Evolutionary conservation across 495 filamentous ascomycete species (phyloP).

Genomic region (Trichoderma asperelloides): DNA sequence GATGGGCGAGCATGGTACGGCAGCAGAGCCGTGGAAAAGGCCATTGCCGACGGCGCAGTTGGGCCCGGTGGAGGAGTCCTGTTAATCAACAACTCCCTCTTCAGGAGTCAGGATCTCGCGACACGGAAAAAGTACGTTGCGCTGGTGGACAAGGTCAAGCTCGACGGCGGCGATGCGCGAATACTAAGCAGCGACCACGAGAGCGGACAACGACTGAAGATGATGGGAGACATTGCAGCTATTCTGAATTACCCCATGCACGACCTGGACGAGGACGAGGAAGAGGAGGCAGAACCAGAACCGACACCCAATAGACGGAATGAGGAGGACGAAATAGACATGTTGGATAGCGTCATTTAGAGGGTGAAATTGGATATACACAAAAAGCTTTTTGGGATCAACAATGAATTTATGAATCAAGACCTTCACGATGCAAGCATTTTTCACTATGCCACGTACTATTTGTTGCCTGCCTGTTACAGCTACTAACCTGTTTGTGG

Average conservation of each 20-base stretch:
- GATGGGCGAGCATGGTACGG: slow-evolving; percentile 92
- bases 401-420: background rate
- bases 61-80: slow-evolving; percentile 76
- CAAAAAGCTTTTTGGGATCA: background rate
- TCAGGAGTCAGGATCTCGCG: slow-evolving; percentile 72
- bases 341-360: slow-evolving; percentile 9
- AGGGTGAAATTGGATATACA: background rate
- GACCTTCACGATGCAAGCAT: background rate
- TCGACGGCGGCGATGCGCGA: slow-evolving; percentile 78
- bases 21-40: slow-evolving; percentile 71
- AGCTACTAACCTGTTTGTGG: too few species aligned
- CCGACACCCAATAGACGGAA: background rate
- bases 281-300: slow-evolving; percentile 44
- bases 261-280: slow-evolving; percentile 61
- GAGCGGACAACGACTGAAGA: slow-evolving; percentile 80
- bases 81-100: slow-evolving; percentile 76
- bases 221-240: slow-evolving; percentile 78
- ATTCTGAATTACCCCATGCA: slow-evolving; percentile 82
- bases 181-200: slow-evolving; percentile 89
- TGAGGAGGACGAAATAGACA: slow-evolving; percentile 7
- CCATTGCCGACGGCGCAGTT: slow-evolving; percentile 81
- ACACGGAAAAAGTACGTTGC: slow-evolving; percentile 73
- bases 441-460: too few species aligned
- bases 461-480: too few species aligned
- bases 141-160: slow-evolving; percentile 85